Conservation (phyloP, 345 rosid species). For the Capsella bursapastoris region DNA sequence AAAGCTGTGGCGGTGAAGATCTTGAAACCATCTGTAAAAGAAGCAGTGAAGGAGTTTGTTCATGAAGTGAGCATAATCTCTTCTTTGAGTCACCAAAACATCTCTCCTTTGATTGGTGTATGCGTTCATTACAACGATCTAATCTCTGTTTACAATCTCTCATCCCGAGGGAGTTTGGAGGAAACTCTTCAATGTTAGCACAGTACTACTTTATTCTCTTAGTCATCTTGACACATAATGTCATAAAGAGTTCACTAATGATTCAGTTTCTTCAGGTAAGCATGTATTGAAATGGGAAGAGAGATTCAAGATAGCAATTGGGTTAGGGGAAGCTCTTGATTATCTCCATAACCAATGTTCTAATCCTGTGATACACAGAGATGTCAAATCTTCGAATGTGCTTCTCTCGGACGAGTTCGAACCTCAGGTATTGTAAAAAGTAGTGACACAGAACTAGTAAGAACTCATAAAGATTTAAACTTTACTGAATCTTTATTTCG, state of each 20-base stretch:
- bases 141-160: conserved; percentile 74
- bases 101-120: conserved; percentile 68
- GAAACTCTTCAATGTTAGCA: conserved; percentile 71
- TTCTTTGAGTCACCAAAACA: conserved; percentile 64
- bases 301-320: conserved; percentile 64
- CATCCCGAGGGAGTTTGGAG: conserved; percentile 77
- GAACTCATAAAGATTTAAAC: not conserved
- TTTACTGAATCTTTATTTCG: not conserved
- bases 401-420: conserved; percentile 75
- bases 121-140: conserved; percentile 60
- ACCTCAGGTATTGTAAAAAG: conserved; percentile 64
- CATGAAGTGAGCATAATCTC: conserved; percentile 76
- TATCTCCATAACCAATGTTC: conserved; percentile 71
- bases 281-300: conserved; percentile 64
- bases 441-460: not conserved
- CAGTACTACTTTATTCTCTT: not conserved
- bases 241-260: not conserved
- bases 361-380: conserved; percentile 86
- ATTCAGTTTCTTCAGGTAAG: conserved; percentile 37
- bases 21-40: conserved; percentile 63
- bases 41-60: conserved; percentile 70
- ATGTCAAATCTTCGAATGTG: conserved; percentile 89
- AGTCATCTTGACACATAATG: not conserved
- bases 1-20: conserved; percentile 74
- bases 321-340: conserved; percentile 75